phyloP scores from a whole-genome alignment of 78 protist species.

The Cavenderia fasciculata region DNA sequence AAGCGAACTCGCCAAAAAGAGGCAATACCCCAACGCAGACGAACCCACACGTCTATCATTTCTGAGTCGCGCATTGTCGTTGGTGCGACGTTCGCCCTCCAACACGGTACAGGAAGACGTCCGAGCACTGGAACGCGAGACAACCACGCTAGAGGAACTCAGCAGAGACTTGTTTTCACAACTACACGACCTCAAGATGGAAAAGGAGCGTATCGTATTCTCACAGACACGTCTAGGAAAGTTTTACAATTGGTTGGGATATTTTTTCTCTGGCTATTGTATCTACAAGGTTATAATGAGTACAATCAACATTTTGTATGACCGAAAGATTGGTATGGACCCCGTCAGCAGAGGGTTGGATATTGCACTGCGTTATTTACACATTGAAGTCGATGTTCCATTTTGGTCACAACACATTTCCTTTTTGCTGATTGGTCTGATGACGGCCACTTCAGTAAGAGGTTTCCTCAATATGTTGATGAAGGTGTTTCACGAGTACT shows the following conservation, averaged over 20 bases:
- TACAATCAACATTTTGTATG: conserved; percentile 84
- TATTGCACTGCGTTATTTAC: conserved; percentile 60
- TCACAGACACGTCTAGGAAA: conserved; percentile 82
- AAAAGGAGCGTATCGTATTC: conserved; percentile 60
- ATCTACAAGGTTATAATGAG: conserved; percentile 90
- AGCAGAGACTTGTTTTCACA: conserved; percentile 77
- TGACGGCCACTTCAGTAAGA: conserved; percentile 86
- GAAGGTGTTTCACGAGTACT: conserved; percentile 83
- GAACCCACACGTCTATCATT: not conserved
- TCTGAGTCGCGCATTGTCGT: not conserved
- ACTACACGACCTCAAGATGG: conserved; percentile 78
- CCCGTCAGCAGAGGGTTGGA: conserved; percentile 84
- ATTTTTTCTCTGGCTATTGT: conserved; percentile 87
- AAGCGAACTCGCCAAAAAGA: not conserved
- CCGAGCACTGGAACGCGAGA: conserved; percentile 22
- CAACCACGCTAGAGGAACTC: conserved; percentile 45
- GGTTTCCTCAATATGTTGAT: conserved; percentile 89
- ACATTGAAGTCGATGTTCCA: conserved; percentile 80
- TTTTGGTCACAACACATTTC: conserved; percentile 89
- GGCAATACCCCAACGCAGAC: not conserved
- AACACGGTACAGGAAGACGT: conserved; percentile 32
- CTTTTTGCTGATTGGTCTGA: conserved; percentile 84
- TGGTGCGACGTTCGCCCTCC: not conserved
- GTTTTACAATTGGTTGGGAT: conserved; percentile 85
- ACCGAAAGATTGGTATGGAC: conserved; percentile 80